Evolutionary conservation across 1,284 basidiomycete species (phyloP), one percentile per base, ranked within the genome.

Genomic region (Peniophora sp.): DNA sequence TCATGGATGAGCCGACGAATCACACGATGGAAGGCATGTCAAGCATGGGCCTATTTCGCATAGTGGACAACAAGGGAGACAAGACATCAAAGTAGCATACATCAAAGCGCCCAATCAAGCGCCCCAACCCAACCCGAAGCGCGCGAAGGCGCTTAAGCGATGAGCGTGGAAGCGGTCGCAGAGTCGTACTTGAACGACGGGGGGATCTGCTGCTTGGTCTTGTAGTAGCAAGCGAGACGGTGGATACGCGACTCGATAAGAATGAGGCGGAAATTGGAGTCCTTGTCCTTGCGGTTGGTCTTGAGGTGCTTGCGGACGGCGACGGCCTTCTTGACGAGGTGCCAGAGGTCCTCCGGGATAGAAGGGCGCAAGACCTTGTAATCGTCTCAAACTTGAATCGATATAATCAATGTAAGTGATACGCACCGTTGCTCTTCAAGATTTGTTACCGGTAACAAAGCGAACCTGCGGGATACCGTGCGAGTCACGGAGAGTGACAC

Each of bases 321-420:
- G 69, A 98, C 95, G 69, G 96, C 96, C 86, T 98, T 98, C 88
- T 98, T 98, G 83, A 98, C 89, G 71, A 97, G 87, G 84, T 94
- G 89, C 89, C 93, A 97, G 56, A 98, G 88, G 83, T 98, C 96
- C 85, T 99, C 96, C 64, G n/a, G 96, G 77, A 98, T 93, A n/a
- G 74, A 87, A 82, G 66, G 95, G 95, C 69, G 89, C 95, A 74
- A 98, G 90, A 75, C 92, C 92, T 95, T 49, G 8, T 12, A 32
- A 32, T 32, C 27, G 12, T 12, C 6, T 32, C 27, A 32, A n/a
- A n/a, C n/a, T n/a, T n/a, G n/a, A n/a, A n/a, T n/a, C n/a, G n/a
- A n/a, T n/a, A n/a, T n/a, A n/a, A n/a, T n/a, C n/a, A n/a, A n/a
- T n/a, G n/a, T n/a, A n/a, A n/a, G n/a, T n/a, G n/a, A n/a, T n/a